Percentiles rank a stretch among this genome's conserved stretches.
Conservation (phyloP, 1,284 basidiomycete genomes). For the Cutaneotrichosporon daszewskae region DNA sequence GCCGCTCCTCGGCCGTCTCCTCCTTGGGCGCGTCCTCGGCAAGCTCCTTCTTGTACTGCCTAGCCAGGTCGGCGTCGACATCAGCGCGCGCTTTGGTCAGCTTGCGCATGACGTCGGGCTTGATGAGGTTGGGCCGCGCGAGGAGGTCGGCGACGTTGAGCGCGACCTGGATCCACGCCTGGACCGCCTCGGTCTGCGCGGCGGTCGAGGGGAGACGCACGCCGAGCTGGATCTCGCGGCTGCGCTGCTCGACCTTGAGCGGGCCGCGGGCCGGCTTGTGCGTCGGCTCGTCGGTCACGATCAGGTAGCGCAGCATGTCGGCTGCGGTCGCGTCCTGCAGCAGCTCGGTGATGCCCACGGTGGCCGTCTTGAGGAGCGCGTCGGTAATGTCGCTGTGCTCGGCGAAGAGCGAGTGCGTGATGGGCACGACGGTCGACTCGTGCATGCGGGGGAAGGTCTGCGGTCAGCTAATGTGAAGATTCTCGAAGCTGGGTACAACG, state of each 20-base stretch:
- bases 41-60: slow-evolving; percentile 50
- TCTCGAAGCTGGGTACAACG: too few species aligned
- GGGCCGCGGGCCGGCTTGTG: slow-evolving; percentile 57
- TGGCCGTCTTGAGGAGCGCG: slow-evolving; percentile 61
- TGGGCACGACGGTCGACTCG: slow-evolving; percentile 34
- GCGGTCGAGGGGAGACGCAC: slow-evolving; percentile 56
- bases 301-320: slow-evolving; percentile 65
- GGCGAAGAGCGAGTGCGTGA: slow-evolving; percentile 61
- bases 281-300: slow-evolving; percentile 73
- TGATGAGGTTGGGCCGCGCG: slow-evolving; percentile 49
- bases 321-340: slow-evolving; percentile 55
- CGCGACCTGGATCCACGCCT: slow-evolving; percentile 59
- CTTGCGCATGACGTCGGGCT: slow-evolving; percentile 72
- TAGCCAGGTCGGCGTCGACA: slow-evolving; percentile 51
- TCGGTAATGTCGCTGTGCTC: slow-evolving; percentile 76
- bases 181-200: slow-evolving; percentile 52
- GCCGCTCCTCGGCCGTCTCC: slow-evolving; percentile 54
- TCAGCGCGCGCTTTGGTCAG: slow-evolving; percentile 65
- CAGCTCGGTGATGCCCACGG: slow-evolving; percentile 55
- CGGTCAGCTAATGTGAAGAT: too few species aligned
- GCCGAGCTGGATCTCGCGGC: slow-evolving; percentile 67
- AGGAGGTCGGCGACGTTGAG: slow-evolving; percentile 70
- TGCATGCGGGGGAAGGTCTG: slow-evolving; percentile 42
- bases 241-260: slow-evolving; percentile 51
- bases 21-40: slow-evolving; percentile 57